Percentiles rank a stretch among this genome's conserved stretches.
Evolutionary conservation across 371 early-diverging fungal species (phyloP).

Genomic region (Rhizomucor pusillus): DNA sequence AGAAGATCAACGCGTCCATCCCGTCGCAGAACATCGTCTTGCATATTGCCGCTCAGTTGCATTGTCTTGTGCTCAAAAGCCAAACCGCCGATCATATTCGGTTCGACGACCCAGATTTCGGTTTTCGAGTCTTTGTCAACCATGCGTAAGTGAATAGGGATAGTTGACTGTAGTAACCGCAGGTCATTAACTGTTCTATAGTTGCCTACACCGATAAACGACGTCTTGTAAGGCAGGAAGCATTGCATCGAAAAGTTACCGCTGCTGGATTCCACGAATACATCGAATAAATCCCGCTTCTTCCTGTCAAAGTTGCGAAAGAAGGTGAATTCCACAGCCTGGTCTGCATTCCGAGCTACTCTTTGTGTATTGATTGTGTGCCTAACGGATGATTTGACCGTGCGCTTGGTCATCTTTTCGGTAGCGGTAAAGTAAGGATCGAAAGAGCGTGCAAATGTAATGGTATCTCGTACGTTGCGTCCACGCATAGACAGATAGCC

Average conservation of each 20-base stretch:
- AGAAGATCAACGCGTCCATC: conserved; percentile 42
- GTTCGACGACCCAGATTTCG: conserved; percentile 74
- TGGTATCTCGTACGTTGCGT: conserved; percentile 60
- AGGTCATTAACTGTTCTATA: conserved; percentile 56
- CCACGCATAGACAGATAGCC: conserved; percentile 70
- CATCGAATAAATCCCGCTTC: conserved; percentile 44
- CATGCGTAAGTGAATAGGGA: conserved; percentile 63
- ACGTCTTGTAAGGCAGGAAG: conserved; percentile 59
- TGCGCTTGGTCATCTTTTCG: conserved; percentile 32
- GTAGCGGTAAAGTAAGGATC: conserved; percentile 57
- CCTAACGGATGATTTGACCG: conserved; percentile 38
- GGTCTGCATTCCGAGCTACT: conserved; percentile 25
- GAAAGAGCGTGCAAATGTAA: conserved; percentile 67
- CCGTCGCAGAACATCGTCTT: conserved; percentile 26
- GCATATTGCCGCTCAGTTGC: conserved; percentile 39
- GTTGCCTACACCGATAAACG: conserved; percentile 68
- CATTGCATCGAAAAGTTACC: conserved; percentile 43
- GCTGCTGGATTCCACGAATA: conserved; percentile 24
- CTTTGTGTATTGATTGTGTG: conserved; percentile 57
- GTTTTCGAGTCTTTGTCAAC: conserved; percentile 19
- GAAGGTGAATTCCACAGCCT: conserved; percentile 57
- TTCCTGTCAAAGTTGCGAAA: conserved; percentile 68
- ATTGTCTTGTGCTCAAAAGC: conserved; percentile 58
- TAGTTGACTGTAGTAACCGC: conserved; percentile 57
- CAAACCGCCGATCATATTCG: conserved; percentile 54